A percentile compares a stretch with the other conserved stretches of the same genome.
Conservation (phyloP, 2,329 filamentous ascomycete genomes). For the Colletotrichum sp. region DNA sequence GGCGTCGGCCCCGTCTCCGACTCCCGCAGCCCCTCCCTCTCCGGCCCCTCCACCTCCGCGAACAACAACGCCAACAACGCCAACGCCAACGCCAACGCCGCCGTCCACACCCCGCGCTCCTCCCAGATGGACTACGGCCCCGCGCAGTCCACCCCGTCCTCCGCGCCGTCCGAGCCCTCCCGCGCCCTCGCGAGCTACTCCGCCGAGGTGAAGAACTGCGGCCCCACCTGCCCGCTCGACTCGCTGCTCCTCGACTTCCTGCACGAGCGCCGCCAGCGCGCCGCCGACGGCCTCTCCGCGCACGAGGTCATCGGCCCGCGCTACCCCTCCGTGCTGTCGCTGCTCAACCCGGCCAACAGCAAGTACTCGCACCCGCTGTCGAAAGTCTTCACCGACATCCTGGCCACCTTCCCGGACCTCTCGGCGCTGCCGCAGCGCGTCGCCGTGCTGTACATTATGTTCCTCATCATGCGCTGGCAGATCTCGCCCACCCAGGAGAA, state of each 20-base stretch:
- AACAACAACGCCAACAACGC: background rate
- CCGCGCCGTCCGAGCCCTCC: background rate
- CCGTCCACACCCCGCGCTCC: constrained; percentile 2
- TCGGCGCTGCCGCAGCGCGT: constrained; percentile 81
- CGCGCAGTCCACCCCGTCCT: background rate
- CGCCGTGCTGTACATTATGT: constrained; percentile 85
- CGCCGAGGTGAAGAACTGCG: constrained; percentile 62
- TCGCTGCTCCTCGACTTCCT: constrained; percentile 82
- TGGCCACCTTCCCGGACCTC: constrained; percentile 83
- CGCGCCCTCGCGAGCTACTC: background rate
- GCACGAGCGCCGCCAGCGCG: constrained; percentile 68
- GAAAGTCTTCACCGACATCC: constrained; percentile 84
- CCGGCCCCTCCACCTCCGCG: background rate
- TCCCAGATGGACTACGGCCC: background rate
- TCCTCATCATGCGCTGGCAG: constrained; percentile 85
- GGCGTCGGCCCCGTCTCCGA: constrained; percentile 57
- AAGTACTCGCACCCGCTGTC: constrained; percentile 76
- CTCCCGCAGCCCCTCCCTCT: constrained; percentile 63
- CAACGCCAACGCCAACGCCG: background rate
- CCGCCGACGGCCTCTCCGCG: constrained; percentile 66
- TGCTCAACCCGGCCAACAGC: constrained; percentile 73
- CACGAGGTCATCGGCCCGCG: constrained; percentile 75
- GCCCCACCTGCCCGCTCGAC: constrained; percentile 79
- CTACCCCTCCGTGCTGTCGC: constrained; percentile 80
- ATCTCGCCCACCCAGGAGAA: constrained; percentile 81